These are phyloP conservation scores for Alternaria brassicae DNA, from an alignment of 2,329 filamentous ascomycete species.

Conservation along the genomic window DNA sequence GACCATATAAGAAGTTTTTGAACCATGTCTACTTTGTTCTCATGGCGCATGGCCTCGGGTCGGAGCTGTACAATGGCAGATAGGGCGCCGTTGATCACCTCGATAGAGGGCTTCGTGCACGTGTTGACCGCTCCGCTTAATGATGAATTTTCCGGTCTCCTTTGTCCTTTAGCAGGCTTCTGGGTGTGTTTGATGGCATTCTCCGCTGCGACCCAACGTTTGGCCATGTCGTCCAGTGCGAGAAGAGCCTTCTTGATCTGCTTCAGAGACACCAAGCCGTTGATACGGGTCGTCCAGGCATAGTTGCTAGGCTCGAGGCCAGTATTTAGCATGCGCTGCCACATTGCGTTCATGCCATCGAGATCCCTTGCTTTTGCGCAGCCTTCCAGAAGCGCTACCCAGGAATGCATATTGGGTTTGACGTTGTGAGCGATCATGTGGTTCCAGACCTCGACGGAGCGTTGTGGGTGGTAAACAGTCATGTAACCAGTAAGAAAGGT, in stretches of 20 bases:
- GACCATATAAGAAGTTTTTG: conserved; percentile 53
- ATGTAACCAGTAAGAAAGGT: conserved; percentile 59
- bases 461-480: conserved; percentile 50
- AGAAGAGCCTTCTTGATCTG: conserved; percentile 64
- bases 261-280: conserved; percentile 66
- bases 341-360: conserved; percentile 69
- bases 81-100: conserved; percentile 73
- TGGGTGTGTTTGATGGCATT: conserved; percentile 18
- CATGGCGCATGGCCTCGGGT: conserved; percentile 47
- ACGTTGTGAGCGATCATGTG: conserved; percentile 62
- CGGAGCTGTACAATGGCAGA: conserved; percentile 62
- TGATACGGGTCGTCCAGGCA: conserved; percentile 75
- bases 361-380: conserved; percentile 67
- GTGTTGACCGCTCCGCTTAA: conserved; percentile 41
- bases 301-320: conserved; percentile 67
- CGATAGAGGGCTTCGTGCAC: conserved; percentile 66
- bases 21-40: conserved; percentile 49
- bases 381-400: conserved; percentile 76
- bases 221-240: conserved; percentile 71
- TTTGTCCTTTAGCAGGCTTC: conserved; percentile 14
- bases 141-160: conserved; percentile 17
- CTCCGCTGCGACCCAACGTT: conserved; percentile 61
- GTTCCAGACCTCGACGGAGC: conserved; percentile 65
- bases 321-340: conserved; percentile 67
- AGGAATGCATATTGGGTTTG: conserved; percentile 69